Conservation (phyloP, 2,329 filamentous ascomycete species). For the Exophiala mesophila region DNA sequence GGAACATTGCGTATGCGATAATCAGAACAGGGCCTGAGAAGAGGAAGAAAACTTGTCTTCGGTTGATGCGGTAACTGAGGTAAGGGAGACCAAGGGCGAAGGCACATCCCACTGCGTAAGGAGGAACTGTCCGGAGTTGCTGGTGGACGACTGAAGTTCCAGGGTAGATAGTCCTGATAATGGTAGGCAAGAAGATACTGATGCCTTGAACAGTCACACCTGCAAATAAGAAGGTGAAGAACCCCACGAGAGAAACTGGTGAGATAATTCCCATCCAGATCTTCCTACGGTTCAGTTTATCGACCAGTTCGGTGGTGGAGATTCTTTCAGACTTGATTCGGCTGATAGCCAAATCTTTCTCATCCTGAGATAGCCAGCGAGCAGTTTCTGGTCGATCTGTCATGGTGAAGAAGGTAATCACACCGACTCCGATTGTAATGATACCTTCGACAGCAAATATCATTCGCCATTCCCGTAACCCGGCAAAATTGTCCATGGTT, state of each 20-base stretch:
- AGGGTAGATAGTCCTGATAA: constrained; percentile 65
- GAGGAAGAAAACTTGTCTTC: constrained; percentile 57
- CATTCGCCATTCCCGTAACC: constrained; percentile 60
- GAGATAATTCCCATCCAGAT: constrained; percentile 58
- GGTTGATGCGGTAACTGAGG: constrained; percentile 53
- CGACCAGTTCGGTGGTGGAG: constrained; percentile 57
- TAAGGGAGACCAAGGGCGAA: constrained; percentile 58
- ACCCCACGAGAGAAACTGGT: constrained; percentile 55
- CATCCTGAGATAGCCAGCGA: constrained; percentile 59
- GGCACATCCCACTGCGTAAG: constrained; percentile 66
- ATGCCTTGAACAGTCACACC: constrained; percentile 68
- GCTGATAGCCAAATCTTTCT: constrained; percentile 62
- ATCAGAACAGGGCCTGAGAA: constrained; percentile 58
- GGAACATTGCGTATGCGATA: constrained; percentile 64
- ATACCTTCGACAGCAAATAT: constrained; percentile 69
- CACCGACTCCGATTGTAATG: constrained; percentile 53
- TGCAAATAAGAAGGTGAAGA: constrained; percentile 59
- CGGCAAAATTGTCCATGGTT: constrained; percentile 54
- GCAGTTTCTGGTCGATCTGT: constrained; percentile 67
- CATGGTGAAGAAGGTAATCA: constrained; percentile 59
- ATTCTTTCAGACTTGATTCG: constrained; percentile 66
- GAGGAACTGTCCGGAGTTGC: constrained; percentile 66
- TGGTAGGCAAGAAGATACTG: constrained; percentile 66
- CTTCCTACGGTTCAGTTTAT: constrained; percentile 58
- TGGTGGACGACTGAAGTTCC: constrained; percentile 53